Evolutionary conservation across 306 rosid species (phyloP), one percentile per base, ranked within the genome.

Genomic region (Sechiopsis laciniata): DNA sequence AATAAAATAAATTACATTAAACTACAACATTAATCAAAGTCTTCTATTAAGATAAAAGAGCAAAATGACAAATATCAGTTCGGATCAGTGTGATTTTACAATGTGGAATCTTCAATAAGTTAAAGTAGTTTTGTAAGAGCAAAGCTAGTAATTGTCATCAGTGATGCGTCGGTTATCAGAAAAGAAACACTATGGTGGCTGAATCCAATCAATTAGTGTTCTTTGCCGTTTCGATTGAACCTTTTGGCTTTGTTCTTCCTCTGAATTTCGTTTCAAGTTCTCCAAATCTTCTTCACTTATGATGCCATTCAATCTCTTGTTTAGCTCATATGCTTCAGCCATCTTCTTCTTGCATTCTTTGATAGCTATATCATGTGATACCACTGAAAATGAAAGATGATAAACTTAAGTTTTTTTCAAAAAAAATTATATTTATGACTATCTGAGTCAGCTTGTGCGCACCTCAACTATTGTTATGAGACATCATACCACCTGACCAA

Each of bases 251-350:
- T 77, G 80, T 70, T 78, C 80, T 24, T 83, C 89, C 55, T 87
- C 88, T 60, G 84, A 57, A 76, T 83, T 88, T 65, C 88, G 85
- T 62, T 90, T 82, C 53, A 84, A 73, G 54, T 76, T 76, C 76
- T 69, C 80, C 78, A 88, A 76, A 62, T 88, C 92, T 77, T 85
- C 92, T 69, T 85, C 94, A 58, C 89, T 63, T 12, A 93, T 85
- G 77, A 58, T 35, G 20, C 94, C 90, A 75, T 84, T 82, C 87
- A 79, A n/a, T 75, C 83, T 77, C 72, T 85, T 79, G 84, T 84
- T 93, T 87, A 90, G 77, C 29, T 91, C 90, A 78, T 93, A 93
- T 55, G 97, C 88, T 75, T 88, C 94, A 2, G 75, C 94, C 90
- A 90, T 78, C 78, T 80, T 83, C 76, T 86, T 85, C 80, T 79